These are phyloP conservation scores for Fusarium subtropicale DNA, from an alignment of 2,329 filamentous ascomycete species.

Conservation along the genomic window DNA sequence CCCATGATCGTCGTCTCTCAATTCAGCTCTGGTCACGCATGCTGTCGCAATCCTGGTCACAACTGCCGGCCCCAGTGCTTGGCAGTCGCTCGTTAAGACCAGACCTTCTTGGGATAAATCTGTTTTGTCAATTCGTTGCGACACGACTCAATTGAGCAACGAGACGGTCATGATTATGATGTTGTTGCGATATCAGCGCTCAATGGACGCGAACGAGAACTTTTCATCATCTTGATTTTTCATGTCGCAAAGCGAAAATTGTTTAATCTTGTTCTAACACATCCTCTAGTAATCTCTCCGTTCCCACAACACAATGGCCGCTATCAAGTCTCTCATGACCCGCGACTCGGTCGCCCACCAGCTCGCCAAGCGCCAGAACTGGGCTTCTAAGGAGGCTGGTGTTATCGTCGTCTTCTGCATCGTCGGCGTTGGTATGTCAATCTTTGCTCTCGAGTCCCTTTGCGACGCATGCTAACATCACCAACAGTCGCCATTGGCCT, in stretches of 20 bases:
- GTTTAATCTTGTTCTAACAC: conserved; percentile 13
- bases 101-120: conserved; percentile 1
- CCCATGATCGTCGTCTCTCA: conserved; percentile 19
- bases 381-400: conserved; percentile 54
- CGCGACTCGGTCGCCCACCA: conserved; percentile 54
- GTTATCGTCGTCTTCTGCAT: conserved; percentile 60
- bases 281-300: conserved; percentile 45
- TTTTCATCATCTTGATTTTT: background rate
- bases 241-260: background rate
- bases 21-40: conserved; percentile 21
- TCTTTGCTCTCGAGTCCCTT: background rate
- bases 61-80: conserved; percentile 15
- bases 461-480: conserved; percentile 28
- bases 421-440: conserved; percentile 54
- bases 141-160: conserved; percentile 25
- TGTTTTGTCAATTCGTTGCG: conserved; percentile 6
- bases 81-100: conserved; percentile 13
- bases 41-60: conserved; percentile 25
- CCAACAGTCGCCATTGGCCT: conserved; percentile 51
- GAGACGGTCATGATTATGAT: conserved; percentile 12
- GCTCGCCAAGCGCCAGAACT: conserved; percentile 57
- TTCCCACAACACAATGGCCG: conserved; percentile 55
- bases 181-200: conserved; percentile 18
- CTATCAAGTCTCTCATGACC: conserved; percentile 54
- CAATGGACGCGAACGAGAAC: conserved; percentile 24